Percentiles rank a stretch among this genome's conserved stretches.
Conservation (phyloP, 768 basidiomycete species). For the Leccinum variicolor region DNA sequence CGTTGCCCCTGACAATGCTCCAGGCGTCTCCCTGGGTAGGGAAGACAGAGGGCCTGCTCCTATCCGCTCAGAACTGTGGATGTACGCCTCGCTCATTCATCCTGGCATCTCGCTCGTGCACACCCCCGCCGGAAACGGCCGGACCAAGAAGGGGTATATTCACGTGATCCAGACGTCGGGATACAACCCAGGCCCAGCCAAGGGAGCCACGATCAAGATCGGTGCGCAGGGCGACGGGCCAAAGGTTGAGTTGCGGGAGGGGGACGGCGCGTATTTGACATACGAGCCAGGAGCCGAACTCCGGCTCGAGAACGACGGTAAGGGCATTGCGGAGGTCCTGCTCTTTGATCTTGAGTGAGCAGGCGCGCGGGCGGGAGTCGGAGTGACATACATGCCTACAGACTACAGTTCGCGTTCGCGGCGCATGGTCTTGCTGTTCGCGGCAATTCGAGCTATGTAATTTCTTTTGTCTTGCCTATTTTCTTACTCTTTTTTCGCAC, state of each 20-base stretch:
- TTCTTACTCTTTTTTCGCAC: neutral
- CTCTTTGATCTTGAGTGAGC: slow-evolving; percentile 70
- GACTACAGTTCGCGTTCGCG: neutral
- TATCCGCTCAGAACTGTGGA: slow-evolving; percentile 60
- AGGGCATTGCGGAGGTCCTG: slow-evolving; percentile 66
- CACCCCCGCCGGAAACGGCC: slow-evolving; percentile 38
- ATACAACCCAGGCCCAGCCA: slow-evolving; percentile 57
- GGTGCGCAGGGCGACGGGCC: slow-evolving; percentile 36
- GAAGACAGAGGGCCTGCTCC: slow-evolving; percentile 81
- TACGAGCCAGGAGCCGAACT: slow-evolving; percentile 36
- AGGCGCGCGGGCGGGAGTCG: neutral
- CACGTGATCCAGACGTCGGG: slow-evolving; percentile 86
- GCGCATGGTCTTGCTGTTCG: neutral
- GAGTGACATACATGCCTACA: neutral
- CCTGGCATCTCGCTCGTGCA: slow-evolving; percentile 52
- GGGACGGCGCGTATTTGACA: slow-evolving; percentile 80
- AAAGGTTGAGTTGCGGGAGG: slow-evolving; percentile 66
- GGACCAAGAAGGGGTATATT: slow-evolving; percentile 65
- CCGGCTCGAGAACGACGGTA: slow-evolving; percentile 62
- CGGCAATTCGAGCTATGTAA: neutral
- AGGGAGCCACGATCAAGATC: slow-evolving; percentile 59
- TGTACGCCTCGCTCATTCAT: slow-evolving; percentile 76
- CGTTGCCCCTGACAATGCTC: slow-evolving; percentile 67
- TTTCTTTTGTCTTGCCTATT: neutral
- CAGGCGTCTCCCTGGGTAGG: slow-evolving; percentile 57